Percentiles rank a stretch among this genome's conserved stretches.
Evolutionary conservation across 306 rosid species (phyloP).

Genomic region (Quercus wislizeni): DNA sequence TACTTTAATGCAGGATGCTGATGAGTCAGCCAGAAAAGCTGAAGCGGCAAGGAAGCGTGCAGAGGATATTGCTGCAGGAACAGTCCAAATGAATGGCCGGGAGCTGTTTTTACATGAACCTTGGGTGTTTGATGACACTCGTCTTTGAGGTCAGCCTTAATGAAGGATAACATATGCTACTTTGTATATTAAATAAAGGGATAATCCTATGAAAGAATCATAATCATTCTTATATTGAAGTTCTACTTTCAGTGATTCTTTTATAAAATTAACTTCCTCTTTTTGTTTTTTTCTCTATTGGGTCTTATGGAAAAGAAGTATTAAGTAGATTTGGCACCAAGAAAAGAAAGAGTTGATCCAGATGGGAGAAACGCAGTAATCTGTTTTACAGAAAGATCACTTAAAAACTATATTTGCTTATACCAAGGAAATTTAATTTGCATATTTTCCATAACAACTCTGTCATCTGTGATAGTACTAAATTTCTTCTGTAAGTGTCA

Average conservation of each 20-base stretch:
- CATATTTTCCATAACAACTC: no score
- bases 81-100: constrained; percentile 81
- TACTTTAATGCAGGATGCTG: constrained; percentile 55
- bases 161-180: background rate
- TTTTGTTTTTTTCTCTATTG: background rate
- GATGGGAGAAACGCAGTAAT: no score
- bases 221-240: background rate
- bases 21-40: constrained; percentile 61
- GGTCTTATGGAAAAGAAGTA: no score
- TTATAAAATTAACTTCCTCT: background rate
- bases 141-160: constrained; percentile 47
- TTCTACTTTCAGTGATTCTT: background rate
- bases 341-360: no score
- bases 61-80: constrained; percentile 78
- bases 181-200: background rate
- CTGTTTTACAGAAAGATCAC: no score
- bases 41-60: constrained; percentile 73
- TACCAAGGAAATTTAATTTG: no score
- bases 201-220: background rate
- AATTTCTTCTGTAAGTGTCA: no score
- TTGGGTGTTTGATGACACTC: constrained; percentile 83
- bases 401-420: no score
- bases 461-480: no score
- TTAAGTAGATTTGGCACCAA: no score
- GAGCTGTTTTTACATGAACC: constrained; percentile 83